These are phyloP conservation scores for Fusarium sp. DNA, from an alignment of 2,329 filamentous ascomycete genomes.

Conservation along the genomic window DNA sequence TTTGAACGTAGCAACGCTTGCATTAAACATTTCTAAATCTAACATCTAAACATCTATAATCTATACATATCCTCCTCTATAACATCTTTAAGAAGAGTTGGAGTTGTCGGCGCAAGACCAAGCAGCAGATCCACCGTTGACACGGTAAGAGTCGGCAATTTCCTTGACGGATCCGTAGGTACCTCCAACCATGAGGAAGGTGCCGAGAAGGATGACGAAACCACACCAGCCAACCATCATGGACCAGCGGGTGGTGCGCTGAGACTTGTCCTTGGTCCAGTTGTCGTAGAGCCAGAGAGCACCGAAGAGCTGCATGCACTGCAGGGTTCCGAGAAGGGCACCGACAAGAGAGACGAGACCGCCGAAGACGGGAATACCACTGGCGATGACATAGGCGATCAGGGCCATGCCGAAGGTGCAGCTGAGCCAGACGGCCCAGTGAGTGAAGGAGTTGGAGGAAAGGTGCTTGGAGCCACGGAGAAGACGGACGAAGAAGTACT, in stretches of 20 bases:
- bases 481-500: conserved; percentile 33
- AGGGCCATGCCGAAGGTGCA: conserved; percentile 45
- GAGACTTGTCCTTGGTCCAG: conserved; percentile 36
- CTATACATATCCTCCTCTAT: not conserved
- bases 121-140: conserved; percentile 51
- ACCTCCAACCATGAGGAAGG: conserved; percentile 57
- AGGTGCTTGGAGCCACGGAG: conserved; percentile 50
- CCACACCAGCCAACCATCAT: conserved; percentile 26
- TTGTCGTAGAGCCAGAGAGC: conserved; percentile 48
- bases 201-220: conserved; percentile 35
- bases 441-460: conserved; percentile 43
- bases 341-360: conserved; percentile 47
- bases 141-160: conserved; percentile 49
- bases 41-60: not conserved
- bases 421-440: conserved; percentile 49
- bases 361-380: conserved; percentile 43
- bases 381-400: conserved; percentile 46
- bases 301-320: conserved; percentile 48
- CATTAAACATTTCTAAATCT: conserved; percentile 24
- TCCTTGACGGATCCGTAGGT: conserved; percentile 58
- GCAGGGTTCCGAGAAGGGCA: conserved; percentile 48
- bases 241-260: conserved; percentile 28
- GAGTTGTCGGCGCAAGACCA: conserved; percentile 60
- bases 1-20: conserved; percentile 25
- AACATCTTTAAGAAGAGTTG: conserved; percentile 38